Conservation (phyloP, 768 basidiomycete species). For the Leccinum variicolor region DNA sequence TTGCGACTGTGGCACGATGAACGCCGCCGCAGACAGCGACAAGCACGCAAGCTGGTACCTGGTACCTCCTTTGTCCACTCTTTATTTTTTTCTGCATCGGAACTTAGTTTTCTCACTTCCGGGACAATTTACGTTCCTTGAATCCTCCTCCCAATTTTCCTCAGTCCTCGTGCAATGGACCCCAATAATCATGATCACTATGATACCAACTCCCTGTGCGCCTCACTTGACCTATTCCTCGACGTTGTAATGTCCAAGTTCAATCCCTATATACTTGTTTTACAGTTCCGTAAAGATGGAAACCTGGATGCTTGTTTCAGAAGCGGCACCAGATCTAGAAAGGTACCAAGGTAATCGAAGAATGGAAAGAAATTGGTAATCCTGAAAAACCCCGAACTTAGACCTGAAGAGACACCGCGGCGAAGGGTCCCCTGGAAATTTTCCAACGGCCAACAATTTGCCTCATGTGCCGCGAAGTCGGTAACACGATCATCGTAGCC, state of each 20-base stretch:
- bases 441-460: conserved; percentile 8
- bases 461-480: conserved; percentile 12
- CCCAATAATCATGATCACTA: conserved; percentile 10
- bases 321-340: background rate
- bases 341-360: conserved; percentile 19
- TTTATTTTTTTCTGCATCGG: conserved; percentile 5
- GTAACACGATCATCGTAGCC: conserved; percentile 16
- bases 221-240: background rate
- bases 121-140: conserved; percentile 13
- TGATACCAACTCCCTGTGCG: conserved; percentile 11
- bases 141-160: background rate
- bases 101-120: conserved; percentile 1
- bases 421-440: conserved; percentile 12
- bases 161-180: conserved; percentile 16
- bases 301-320: conserved; percentile 14
- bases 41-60: conserved; percentile 9
- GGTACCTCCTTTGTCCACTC: background rate
- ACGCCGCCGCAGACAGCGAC: conserved; percentile 14
- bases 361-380: conserved; percentile 16
- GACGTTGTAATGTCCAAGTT: conserved; percentile 19
- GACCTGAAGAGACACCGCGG: conserved; percentile 27
- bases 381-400: conserved; percentile 11
- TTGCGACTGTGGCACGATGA: conserved; percentile 26
- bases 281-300: conserved; percentile 4
- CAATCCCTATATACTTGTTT: conserved; percentile 7